Evolutionary conservation across 768 basidiomycete species (phyloP), one percentile per base, ranked within the genome.

Genomic region (Russula virescens): DNA sequence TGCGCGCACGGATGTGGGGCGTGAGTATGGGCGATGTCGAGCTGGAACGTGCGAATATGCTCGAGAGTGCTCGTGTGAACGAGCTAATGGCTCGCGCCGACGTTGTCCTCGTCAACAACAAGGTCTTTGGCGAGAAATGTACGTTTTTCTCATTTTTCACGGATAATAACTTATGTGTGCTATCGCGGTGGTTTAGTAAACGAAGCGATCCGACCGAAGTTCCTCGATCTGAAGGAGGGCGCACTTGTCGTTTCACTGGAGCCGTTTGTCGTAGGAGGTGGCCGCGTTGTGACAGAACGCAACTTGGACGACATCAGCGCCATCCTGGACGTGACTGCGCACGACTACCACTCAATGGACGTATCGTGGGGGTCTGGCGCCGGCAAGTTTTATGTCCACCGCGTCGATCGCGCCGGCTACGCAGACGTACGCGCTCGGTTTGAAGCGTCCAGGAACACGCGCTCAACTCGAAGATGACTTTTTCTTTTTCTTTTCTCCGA

Each of bases 161-260:
- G 35, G 14, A n/a, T 26, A 46, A 28, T 61, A 38, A 46, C 34
- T 60, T 43, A 62, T n/a, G 35, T 61, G 28, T 38, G 14, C 38
- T 35, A 13, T 49, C 26, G 13, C 31, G n/a, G n/a, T n/a, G n/a
- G n/a, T 31, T 11, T 61, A 92, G 89, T 98, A 63, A 98, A 98
- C 73, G 91, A 92, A 70, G 83, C 86, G 1, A 76, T 99, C 18
- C 81, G 89, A 49, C 86, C 89, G 31, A 89, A 93, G 70, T 98
- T 98, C 75, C 78, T 99, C 58, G 97, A 99, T 70, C 77, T 98
- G 63, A 97, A 94, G 70, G 92, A 96, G 62, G 91, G 92, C 21
- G 93, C 94, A 0, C 86, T 86, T 52, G 89, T 99, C 51, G 83
- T 98, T 42, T 94, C 91, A 21, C 76, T 99, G 19, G 85, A 88